Base-by-base conservation (phyloP, 2,329 filamentous ascomycete species). In the Fusarium compactum region DNA sequence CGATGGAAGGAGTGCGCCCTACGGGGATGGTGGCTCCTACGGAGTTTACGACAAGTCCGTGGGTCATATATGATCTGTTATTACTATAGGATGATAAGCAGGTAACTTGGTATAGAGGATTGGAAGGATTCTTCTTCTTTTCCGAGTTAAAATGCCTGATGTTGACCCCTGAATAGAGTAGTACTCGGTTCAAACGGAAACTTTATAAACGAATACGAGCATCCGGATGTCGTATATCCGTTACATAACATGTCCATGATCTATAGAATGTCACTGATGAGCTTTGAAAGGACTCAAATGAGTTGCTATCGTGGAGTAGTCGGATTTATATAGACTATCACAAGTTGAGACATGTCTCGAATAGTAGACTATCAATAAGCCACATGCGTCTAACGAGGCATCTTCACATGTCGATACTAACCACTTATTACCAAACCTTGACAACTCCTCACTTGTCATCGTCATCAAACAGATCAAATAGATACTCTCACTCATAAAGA, bases 371-470 rank as follows among this genome's bases (percentile, higher is more conserved):
- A 27, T 40, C 15, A 16, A 16, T 22, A 65, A 66, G 62, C 63
- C 63, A 66, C 62, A 62, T 66, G 62, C 55, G 27, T 32, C 22
- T 67, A 67, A 55, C 43, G 43, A 66, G 55, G 62, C 25, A 18
- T 27, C 29, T 32, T 44, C 38, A 50, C n/a, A 51, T 47, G 20
- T 51, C n/a, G 24, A 29, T 20, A 41, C 20, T 32, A 46, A 25
- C 12, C 27, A 44, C 29, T 46, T 47, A 14, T 6, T 20, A 47
- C 48, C 8, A 16, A 30, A 25, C 24, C 16, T 43, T 45, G 18
- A 47, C 16, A 45, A 27, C 43, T 25, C 47, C n/a, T 55, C 38
- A 29, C 38, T 29, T 32, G 11, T 15, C 16, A 8, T 20, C 18
- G 48, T 40, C 48, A 52, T 38, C 15, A 20, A 18, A 34, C 15